Percentiles rank a stretch among this genome's conserved stretches.
phyloP scores from a whole-genome alignment of 1,139 yeast species.

The Magnusiomyces ingens region DNA sequence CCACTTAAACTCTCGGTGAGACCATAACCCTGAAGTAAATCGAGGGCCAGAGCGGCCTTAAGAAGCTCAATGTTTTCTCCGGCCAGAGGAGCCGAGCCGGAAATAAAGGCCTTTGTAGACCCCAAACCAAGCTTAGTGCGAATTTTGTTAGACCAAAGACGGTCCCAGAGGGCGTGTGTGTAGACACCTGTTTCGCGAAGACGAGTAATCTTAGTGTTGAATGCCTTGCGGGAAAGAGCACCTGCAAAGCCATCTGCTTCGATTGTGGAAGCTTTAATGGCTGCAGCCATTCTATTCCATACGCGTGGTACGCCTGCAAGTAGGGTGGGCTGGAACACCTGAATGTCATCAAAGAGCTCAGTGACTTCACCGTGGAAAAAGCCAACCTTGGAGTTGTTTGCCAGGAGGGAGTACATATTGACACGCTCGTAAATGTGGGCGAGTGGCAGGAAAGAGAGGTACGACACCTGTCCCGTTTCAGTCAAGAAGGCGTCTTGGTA shows the following conservation, averaged over 20 bases:
- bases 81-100: conserved; percentile 75
- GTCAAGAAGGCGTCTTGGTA: conserved; percentile 20
- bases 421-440: conserved; percentile 63
- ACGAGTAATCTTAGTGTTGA: conserved; percentile 35
- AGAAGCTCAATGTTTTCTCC: conserved; percentile 53
- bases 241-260: conserved; percentile 17
- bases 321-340: conserved; percentile 46
- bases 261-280: conserved; percentile 37
- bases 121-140: conserved; percentile 54
- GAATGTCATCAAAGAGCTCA: conserved; percentile 50
- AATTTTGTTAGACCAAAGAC: conserved; percentile 45
- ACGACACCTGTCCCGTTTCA: conserved; percentile 24
- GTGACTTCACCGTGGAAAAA: conserved; percentile 42
- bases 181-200: conserved; percentile 35
- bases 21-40: conserved; percentile 69
- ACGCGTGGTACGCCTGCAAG: conserved; percentile 62
- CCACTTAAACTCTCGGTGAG: conserved; percentile 73
- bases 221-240: conserved; percentile 32
- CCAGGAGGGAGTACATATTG: conserved; percentile 20
- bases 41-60: conserved; percentile 53
- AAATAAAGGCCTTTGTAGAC: conserved; percentile 38
- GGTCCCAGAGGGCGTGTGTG: conserved; percentile 40
- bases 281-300: conserved; percentile 54
- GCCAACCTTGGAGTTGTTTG: conserved; percentile 36
- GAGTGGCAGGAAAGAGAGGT: conserved; percentile 49